Conservation (phyloP, 805 yeast genomes). For the Wickerhamomyces queroliae region DNA sequence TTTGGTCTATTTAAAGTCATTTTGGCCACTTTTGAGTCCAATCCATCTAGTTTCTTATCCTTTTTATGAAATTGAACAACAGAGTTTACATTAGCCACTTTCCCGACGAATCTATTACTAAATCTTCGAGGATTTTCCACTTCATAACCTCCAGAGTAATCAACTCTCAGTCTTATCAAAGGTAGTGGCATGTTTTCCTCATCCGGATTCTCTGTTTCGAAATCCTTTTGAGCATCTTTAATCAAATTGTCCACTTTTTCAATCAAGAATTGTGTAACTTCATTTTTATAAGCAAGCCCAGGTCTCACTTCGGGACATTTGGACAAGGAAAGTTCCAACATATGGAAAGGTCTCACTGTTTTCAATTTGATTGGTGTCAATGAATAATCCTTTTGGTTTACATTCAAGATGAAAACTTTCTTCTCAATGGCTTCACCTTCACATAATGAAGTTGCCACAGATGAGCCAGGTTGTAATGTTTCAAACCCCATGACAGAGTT, state of each 20-base stretch:
- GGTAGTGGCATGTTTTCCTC: conserved; percentile 61
- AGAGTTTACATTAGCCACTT: conserved; percentile 87
- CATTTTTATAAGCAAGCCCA: conserved; percentile 51
- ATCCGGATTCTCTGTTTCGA: conserved; percentile 31
- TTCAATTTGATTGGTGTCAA: conserved; percentile 58
- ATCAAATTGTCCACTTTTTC: conserved; percentile 66
- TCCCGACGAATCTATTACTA: conserved; percentile 84
- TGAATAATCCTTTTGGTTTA: conserved; percentile 51
- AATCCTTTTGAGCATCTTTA: conserved; percentile 45
- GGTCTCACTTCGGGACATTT: conserved; percentile 51
- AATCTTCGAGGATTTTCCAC: conserved; percentile 88
- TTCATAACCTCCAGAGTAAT: conserved; percentile 85
- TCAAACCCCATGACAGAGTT: conserved; percentile 57
- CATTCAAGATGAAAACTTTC: conserved; percentile 63
- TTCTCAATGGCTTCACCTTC: conserved; percentile 80
- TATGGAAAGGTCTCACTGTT: conserved; percentile 77
- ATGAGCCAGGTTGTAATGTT: conserved; percentile 89
- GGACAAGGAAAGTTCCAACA: conserved; percentile 56
- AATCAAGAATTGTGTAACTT: conserved; percentile 54
- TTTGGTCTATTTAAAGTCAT: conserved; percentile 3
- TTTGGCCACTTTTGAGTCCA: neutral
- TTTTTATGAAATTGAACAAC: conserved; percentile 66
- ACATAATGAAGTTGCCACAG: conserved; percentile 84
- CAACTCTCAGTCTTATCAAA: conserved; percentile 74
- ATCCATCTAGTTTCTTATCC: conserved; percentile 17